Evolutionary conservation across 2,329 filamentous ascomycete genomes (phyloP), one percentile per base, ranked within the genome.

Genomic region (Bisporella sp.): DNA sequence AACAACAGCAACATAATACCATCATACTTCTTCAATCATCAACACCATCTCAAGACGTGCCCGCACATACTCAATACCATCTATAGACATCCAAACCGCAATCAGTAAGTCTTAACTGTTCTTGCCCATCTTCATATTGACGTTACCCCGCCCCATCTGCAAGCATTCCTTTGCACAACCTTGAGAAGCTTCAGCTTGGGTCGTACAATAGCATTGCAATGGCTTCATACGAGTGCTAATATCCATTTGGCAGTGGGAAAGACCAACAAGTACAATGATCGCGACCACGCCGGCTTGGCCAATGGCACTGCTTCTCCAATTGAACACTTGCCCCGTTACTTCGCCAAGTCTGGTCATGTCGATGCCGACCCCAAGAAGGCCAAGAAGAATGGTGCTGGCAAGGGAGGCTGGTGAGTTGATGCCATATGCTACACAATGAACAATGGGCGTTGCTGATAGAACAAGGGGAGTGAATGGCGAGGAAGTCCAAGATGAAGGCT

Each of bases 381-480:
- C 67, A 99, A 99, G 84, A 99, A 99, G 77, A 88, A 95, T 65
- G 92, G 92, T 57, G 86, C 81, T 60, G 92, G 92, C 60, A 91
- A 88, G 71, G 89, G 87, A 66, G 96, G 96, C 71, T 99, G 92
- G 92, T 96, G 80, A 70, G 85, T 35, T 32, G 28, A 7, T 11
- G 13, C 28, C 29, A 28, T 31, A 31, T 31, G n/a, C 42, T 45
- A n/a, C 44, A 46, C 30, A 47, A 39, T 31, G 48, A 52, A 42
- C 52, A 42, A 42, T 12, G n/a, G 7, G 13, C 40, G 29, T 8
- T 48, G 49, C 56, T 55, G 49, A 60, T 45, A 52, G 49, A 52
- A 46, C 33, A 29, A 96, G 91, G 92, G 93, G 93, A 63, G 80
- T 78, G 55, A 75, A 83, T 43, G 90, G 89, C 55, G 87, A 90